Base-by-base conservation (phyloP, 73 alveolate species). In the Blepharisma japonicum region DNA sequence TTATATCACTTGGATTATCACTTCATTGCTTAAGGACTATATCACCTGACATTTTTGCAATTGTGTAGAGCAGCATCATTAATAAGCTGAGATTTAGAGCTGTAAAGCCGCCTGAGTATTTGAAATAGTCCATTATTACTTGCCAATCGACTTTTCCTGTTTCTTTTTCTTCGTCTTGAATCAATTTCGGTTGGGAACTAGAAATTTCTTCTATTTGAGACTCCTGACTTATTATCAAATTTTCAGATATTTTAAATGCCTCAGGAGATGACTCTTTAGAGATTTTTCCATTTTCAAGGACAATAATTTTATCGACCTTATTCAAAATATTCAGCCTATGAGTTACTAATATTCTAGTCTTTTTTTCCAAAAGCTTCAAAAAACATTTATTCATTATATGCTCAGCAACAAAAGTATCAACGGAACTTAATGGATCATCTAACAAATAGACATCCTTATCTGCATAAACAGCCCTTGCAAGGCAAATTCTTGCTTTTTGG, bases 381-480 rank as follows among this genome's bases (percentile, higher is more conserved):
- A 91, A 85, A 70, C 88, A 90, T 67, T 81, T 76, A 42, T 91
- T 71, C 39, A 86, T 89, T 23, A 91, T 91, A 56, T 79, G 77
- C 68, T 81, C 85, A 45, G 93, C 96, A 4, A 89, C 96, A 71
- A 84, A 83, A 55, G 83, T 83, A 79, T 91, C 97, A 70, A 91
- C 80, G 7, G 96, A 87, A 18, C 95, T 86, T 23, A 91, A 86
- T 55, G 94, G 91, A 76, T 91, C 97, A 91, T 91, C 97, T 70
- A 91, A 89, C 46, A 91, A 71, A 89, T 89, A 89, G 7, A 91
- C 86, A 83, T 86, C 95, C 27, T 90, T 83, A 70, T 87, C 81
- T 50, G 89, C 55, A 55, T 91, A 91, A 55, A 91, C 91, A 4
- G 97, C 96, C 68, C 97, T 85, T 38, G 95, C 92, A 42, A 91